Conservation (phyloP, 192 early-diverging fungal genomes). For the Backusella westeae region DNA sequence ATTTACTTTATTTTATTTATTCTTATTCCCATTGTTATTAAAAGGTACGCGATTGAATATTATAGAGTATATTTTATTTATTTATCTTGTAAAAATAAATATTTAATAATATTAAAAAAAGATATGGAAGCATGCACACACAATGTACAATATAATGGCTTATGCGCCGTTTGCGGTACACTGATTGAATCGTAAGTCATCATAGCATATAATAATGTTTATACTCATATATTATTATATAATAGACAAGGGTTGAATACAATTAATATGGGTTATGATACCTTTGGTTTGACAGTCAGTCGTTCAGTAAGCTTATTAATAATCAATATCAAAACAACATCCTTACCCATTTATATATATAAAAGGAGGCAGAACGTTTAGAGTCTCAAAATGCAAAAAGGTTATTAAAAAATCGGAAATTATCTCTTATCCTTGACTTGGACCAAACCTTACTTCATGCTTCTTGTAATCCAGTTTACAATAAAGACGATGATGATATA, state of each 20-base stretch:
- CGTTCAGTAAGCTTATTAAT: constrained; percentile 33
- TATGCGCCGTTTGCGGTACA: constrained; percentile 82
- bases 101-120: neutral
- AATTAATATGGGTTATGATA: constrained; percentile 80
- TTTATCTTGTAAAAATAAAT: too few species aligned
- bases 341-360: neutral
- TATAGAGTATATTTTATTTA: too few species aligned
- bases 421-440: constrained; percentile 93
- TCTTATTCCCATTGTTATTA: neutral
- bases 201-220: neutral
- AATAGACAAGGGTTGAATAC: neutral
- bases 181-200: constrained; percentile 57
- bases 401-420: constrained; percentile 63
- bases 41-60: neutral
- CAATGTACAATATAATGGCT: constrained; percentile 66
- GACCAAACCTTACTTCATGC: constrained; percentile 99
- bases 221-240: neutral
- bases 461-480: constrained; percentile 66
- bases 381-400: constrained; percentile 66
- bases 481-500: constrained; percentile 66
- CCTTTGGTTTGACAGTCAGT: constrained; percentile 66
- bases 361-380: constrained; percentile 66
- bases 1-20: neutral
- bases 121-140: constrained; percentile 66
- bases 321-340: neutral